Percentiles rank a stretch among this genome's conserved stretches.
Evolutionary conservation across 2,329 filamentous ascomycete species (phyloP).

Genomic region (Aspergillaceae sp.): DNA sequence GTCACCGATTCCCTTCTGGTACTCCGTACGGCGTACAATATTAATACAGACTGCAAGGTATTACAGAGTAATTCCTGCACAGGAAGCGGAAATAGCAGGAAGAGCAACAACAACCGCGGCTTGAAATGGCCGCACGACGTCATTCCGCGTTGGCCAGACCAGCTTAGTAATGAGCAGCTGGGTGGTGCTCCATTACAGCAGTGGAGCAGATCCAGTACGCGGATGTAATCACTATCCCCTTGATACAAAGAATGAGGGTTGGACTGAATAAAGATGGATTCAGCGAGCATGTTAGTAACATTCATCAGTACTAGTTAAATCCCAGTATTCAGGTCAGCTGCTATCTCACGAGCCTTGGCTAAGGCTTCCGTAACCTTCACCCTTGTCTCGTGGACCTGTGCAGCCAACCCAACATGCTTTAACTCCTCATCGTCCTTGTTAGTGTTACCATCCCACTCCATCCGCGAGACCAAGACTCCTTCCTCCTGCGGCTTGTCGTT

Average conservation of each 20-base stretch:
- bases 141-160: slow-evolving; percentile 3
- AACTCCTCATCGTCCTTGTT: neutral
- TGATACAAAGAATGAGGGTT: no score
- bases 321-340: neutral
- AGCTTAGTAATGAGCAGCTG: neutral
- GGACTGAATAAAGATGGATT: no score
- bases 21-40: neutral
- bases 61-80: no score
- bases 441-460: neutral
- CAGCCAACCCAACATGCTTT: neutral
- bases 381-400: neutral
- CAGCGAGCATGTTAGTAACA: no score
- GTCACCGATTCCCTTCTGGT: neutral
- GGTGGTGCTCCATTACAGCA: no score
- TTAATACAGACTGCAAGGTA: neutral
- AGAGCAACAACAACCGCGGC: no score
- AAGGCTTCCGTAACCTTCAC: neutral
- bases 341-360: neutral
- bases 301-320: no score
- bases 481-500: neutral
- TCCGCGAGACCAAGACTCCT: neutral
- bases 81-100: no score
- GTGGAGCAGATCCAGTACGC: no score
- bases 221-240: no score
- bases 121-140: slow-evolving; percentile 3